Evolutionary conservation across 2,329 filamentous ascomycete species (phyloP).

Genomic region (Colletotrichum brevisporum): DNA sequence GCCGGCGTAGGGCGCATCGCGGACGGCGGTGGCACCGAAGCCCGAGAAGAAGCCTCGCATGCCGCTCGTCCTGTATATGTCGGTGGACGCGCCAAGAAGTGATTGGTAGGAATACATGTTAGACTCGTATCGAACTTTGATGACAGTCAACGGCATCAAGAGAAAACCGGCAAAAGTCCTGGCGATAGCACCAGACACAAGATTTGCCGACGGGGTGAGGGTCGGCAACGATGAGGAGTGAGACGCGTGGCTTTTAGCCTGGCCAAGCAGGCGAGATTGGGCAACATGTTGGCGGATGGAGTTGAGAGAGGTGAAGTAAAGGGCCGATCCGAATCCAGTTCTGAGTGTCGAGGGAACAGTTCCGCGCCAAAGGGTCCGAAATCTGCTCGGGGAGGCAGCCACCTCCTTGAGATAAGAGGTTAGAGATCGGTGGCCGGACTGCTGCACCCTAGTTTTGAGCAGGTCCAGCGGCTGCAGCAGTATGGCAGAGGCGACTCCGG

Average conservation of each 20-base stretch:
- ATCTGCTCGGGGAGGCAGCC: slow-evolving; percentile 70
- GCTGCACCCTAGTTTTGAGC: slow-evolving; percentile 95
- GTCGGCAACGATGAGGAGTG: slow-evolving; percentile 83
- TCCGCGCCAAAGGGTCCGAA: slow-evolving; percentile 89
- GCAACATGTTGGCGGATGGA: slow-evolving; percentile 78
- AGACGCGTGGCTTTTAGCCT: slow-evolving; percentile 36
- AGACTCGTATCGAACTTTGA: slow-evolving; percentile 97
- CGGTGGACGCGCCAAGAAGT: slow-evolving; percentile 77
- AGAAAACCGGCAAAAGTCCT: slow-evolving; percentile 89
- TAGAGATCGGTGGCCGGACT: slow-evolving; percentile 81
- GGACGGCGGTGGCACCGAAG: slow-evolving; percentile 91
- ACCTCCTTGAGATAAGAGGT: slow-evolving; percentile 78
- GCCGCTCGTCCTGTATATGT: slow-evolving; percentile 82
- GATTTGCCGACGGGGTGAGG: slow-evolving; percentile 86
- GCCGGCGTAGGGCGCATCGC: slow-evolving; percentile 97
- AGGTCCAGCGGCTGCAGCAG: slow-evolving; percentile 96
- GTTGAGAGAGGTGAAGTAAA: slow-evolving; percentile 95
- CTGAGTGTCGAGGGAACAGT: slow-evolving; percentile 93
- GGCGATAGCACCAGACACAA: slow-evolving; percentile 86
- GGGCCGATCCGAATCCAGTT: slow-evolving; percentile 91
- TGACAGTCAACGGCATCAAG: slow-evolving; percentile 95
- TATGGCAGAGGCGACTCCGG: slow-evolving; percentile 88
- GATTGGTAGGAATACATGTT: slow-evolving; percentile 88
- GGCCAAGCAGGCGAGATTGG: slow-evolving; percentile 44
- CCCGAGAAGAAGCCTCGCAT: slow-evolving; percentile 90